Conservation (phyloP, 2,329 filamentous ascomycete species). For the Escovopsis sp. region DNA sequence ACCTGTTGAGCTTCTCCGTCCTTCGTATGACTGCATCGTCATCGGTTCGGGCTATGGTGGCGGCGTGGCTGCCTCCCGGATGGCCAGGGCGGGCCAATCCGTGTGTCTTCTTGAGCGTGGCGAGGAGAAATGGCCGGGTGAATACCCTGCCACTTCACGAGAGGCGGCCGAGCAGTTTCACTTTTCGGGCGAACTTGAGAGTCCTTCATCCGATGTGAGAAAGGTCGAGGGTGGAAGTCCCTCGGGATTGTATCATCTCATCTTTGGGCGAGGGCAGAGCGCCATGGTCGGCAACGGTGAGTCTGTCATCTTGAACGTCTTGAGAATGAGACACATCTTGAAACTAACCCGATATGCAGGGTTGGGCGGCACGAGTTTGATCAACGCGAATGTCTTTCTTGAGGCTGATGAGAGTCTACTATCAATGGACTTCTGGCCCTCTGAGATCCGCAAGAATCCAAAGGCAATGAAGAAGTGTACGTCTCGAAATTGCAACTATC, state of each 20-base stretch:
- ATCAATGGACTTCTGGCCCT: conserved; percentile 40
- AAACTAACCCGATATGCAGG: conserved; percentile 12
- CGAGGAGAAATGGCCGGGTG: conserved; percentile 50
- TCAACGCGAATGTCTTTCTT: conserved; percentile 55
- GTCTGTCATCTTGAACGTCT: conserved; percentile 15
- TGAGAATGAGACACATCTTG: background rate
- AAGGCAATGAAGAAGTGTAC: conserved; percentile 32
- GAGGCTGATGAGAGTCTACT: conserved; percentile 41
- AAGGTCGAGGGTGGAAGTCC: conserved; percentile 33
- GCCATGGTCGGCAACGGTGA: conserved; percentile 40
- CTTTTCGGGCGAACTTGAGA: conserved; percentile 38
- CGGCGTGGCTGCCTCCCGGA: conserved; percentile 48
- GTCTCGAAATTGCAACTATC: conserved; percentile 9
- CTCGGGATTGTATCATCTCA: conserved; percentile 48
- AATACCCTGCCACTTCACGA: conserved; percentile 37
- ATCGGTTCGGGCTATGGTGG: conserved; percentile 58
- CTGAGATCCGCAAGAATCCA: conserved; percentile 33
- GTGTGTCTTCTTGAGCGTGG: conserved; percentile 53
- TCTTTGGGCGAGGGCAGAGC: conserved; percentile 49
- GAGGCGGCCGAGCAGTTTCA: conserved; percentile 39
- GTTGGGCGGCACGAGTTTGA: conserved; percentile 49
- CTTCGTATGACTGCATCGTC: conserved; percentile 48
- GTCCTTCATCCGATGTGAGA: conserved; percentile 20
- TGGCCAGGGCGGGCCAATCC: conserved; percentile 39
- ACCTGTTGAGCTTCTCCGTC: conserved; percentile 40